Base-by-base conservation (phyloP, 2,329 filamentous ascomycete genomes). In the Zalaria sp. region DNA sequence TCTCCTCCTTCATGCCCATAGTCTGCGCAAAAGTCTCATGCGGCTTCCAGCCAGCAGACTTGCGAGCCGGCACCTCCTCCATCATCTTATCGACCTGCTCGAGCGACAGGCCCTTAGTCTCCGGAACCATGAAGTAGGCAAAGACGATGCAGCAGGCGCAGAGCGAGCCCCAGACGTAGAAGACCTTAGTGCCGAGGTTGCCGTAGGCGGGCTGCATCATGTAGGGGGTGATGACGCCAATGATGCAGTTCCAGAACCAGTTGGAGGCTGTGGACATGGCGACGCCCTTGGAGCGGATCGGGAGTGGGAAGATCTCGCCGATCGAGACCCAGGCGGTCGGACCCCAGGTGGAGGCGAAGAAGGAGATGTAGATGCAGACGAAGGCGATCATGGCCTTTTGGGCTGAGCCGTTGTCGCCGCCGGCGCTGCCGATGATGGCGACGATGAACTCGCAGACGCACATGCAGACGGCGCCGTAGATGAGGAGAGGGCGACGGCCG, bases 281-380 rank as follows among this genome's bases (percentile, higher is more conserved):
- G 44, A 94, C 85, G 40, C 66, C 66, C 55, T 68, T 68, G 25
- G 62, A 61, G 34, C 66, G 60, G 6, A 66, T 65, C 42, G 67
- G 67, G 37, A 93, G 75, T 43, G 85, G 84, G 75, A 83, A 93
- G 62, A 91, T 83, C 68, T 94, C 87, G 58, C 86, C 86, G 55
- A 91, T 87, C 11, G 57, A 51, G 5, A 59, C 56, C 41, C 44
- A 39, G 27, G 40, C 42, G 6, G 37, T 39, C 5, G 42, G 42
- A 40, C 86, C 35, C 85, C 85, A 93, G 47, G 85, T 93, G 42
- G 75, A 78, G 38, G 86, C 86, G 60, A 93, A 94, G 71, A 81
- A 89, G 72, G 84, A 87, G 69, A 94, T 86, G 73, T 88, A 91
- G 64, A 93, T 77, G 66, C 81, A 84, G 56, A 91, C 89, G 65